Conservation (phyloP, 805 yeast genomes). For the Ogataea henricii region DNA sequence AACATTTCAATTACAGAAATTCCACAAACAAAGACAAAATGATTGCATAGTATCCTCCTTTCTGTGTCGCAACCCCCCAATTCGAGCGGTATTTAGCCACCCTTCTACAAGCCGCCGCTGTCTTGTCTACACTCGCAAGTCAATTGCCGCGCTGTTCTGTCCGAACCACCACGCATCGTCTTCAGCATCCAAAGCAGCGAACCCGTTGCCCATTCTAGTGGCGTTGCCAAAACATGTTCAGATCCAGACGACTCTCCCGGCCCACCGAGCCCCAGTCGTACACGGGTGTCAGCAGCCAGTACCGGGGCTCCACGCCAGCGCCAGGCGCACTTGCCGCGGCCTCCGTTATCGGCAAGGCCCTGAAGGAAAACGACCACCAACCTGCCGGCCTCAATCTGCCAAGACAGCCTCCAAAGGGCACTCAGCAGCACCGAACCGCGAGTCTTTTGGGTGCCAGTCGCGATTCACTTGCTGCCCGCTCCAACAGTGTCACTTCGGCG, state of each 20-base stretch:
- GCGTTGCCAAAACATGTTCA: constrained; percentile 18
- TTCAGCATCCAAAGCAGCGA: not conserved
- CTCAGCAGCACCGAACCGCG: constrained; percentile 20
- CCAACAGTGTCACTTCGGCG: constrained; percentile 20
- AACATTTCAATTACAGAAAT: constrained; percentile 8
- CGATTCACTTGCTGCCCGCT: constrained; percentile 20
- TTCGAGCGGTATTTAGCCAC: not conserved
- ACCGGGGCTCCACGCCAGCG: constrained; percentile 33
- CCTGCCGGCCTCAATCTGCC: constrained; percentile 36
- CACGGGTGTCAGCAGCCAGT: constrained; percentile 21
- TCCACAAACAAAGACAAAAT: not conserved
- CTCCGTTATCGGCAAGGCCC: constrained; percentile 52
- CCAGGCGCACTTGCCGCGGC: constrained; percentile 68
- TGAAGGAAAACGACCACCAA: constrained; percentile 38
- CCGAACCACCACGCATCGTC: not conserved
- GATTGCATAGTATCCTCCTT: not conserved
- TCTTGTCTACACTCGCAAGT: not conserved
- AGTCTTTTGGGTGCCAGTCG: constrained; percentile 26
- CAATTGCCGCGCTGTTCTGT: not conserved
- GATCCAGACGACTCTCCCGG: constrained; percentile 24
- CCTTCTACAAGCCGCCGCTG: not conserved
- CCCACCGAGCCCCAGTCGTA: constrained; percentile 24
- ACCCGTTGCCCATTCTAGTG: constrained; percentile 1
- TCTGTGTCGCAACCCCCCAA: not conserved
- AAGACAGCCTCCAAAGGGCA: constrained; percentile 24